A percentile compares a stretch with the other conserved stretches of the same genome.
Evolutionary conservation across 2,329 filamentous ascomycete genomes (phyloP).

Genomic region (Chrysoporthe deuterocubensis): DNA sequence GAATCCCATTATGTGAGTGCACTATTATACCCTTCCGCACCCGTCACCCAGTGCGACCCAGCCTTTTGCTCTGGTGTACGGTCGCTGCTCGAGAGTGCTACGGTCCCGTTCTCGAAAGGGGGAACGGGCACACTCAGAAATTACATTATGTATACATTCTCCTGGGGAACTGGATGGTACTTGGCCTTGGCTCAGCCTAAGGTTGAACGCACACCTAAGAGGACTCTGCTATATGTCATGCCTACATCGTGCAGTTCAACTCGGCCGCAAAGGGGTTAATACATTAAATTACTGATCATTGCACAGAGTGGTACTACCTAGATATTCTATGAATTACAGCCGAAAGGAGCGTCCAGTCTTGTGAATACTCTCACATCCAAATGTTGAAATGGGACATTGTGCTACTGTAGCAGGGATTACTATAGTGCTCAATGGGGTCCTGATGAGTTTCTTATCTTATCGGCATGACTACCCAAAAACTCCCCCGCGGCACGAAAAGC

Average conservation of each 20-base stretch:
- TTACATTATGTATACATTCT: background rate
- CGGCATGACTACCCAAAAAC: conserved; percentile 17
- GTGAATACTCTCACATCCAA: background rate
- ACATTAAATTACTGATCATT: too few relatives aligned
- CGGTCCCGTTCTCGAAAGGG: too few relatives aligned
- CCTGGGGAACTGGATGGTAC: background rate
- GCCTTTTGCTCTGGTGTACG: too few relatives aligned
- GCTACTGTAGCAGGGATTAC: background rate
- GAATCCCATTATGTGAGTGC: too few relatives aligned
- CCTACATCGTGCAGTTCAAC: background rate
- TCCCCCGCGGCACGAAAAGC: conserved; percentile 23
- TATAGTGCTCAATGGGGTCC: background rate
- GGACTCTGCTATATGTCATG: background rate
- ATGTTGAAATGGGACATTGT: background rate
- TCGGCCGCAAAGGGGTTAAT: too few relatives aligned
- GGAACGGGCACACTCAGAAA: background rate
- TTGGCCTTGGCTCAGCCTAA: background rate
- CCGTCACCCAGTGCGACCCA: too few relatives aligned
- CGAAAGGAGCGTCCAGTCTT: background rate
- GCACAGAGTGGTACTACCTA: background rate
- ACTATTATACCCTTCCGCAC: too few relatives aligned
- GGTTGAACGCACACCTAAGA: background rate
- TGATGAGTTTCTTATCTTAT: conserved; percentile 24
- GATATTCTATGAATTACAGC: background rate
- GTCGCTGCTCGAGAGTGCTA: too few relatives aligned